These are phyloP conservation scores for Vitellaria paradoxa DNA, from an alignment of 179 eudicot genomes.

Conservation along the genomic window DNA sequence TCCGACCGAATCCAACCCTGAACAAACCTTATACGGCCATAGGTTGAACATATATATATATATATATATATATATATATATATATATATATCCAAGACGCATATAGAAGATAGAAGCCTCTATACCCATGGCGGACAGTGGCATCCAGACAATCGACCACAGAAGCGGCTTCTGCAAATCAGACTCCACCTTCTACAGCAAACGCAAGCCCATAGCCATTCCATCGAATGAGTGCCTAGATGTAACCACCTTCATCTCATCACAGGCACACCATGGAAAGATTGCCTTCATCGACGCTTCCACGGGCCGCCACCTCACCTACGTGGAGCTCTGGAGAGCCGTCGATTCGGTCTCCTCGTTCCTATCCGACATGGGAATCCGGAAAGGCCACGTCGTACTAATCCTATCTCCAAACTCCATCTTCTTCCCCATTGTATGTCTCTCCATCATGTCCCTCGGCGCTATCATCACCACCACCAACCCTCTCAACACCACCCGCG, in stretches of 20 bases:
- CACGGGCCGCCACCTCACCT: conserved; percentile 28
- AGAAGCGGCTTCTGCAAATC: conserved; percentile 29
- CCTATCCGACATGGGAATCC: conserved; percentile 53
- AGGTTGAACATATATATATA: too few relatives aligned
- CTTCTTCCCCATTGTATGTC: conserved; percentile 75
- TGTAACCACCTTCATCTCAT: conserved; percentile 34
- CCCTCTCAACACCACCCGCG: too few relatives aligned
- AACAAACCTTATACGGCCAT: too few relatives aligned
- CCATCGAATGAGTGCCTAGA: conserved; percentile 16
- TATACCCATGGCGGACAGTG: conserved; percentile 10
- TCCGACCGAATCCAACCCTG: too few relatives aligned
- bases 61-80: too few relatives aligned
- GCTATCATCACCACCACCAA: conserved; percentile 40
- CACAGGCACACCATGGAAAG: conserved; percentile 33
- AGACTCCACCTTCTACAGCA: conserved; percentile 36
- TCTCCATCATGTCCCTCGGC: conserved; percentile 81
- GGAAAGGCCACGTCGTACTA: conserved; percentile 70
- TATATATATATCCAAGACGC: too few relatives aligned
- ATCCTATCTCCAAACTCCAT: conserved; percentile 82
- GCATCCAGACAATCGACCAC: conserved; percentile 14
- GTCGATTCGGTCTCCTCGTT: conserved; percentile 34
- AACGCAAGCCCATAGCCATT: conserved; percentile 28
- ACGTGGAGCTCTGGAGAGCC: conserved; percentile 22
- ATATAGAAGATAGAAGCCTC: not conserved
- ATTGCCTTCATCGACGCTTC: conserved; percentile 38